A percentile compares a stretch with the other conserved stretches of the same genome.
Evolutionary conservation across 116 monocot genomes (phyloP).

Genomic region (Iris pallida): DNA sequence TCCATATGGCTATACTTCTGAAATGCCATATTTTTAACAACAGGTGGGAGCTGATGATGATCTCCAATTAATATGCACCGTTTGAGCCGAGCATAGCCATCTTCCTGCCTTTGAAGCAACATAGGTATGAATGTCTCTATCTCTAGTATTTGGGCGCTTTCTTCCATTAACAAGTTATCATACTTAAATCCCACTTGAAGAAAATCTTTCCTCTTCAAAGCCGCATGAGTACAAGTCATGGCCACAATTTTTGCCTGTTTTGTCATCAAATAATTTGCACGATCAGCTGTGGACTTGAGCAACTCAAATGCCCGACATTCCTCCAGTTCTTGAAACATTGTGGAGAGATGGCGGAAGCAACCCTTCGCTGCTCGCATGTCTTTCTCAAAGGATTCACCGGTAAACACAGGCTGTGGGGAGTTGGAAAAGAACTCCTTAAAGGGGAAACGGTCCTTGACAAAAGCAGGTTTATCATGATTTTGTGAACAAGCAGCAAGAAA

Average conservation of each 20-base stretch:
- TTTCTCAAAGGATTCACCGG: conserved; percentile 80
- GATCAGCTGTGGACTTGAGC: conserved; percentile 91
- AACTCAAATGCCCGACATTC: conserved; percentile 97
- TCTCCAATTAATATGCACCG: conserved; percentile 96
- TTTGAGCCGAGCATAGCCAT: conserved; percentile 91
- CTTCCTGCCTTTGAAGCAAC: conserved; percentile 97
- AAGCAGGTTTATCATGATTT: conserved; percentile 68
- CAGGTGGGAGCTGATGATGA: conserved; percentile 98
- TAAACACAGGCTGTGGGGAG: conserved; percentile 59
- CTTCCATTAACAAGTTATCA: conserved; percentile 98
- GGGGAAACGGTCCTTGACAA: conserved; percentile 86
- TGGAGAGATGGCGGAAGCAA: conserved; percentile 90
- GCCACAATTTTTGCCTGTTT: conserved; percentile 99
- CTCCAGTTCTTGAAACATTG: conserved; percentile 94
- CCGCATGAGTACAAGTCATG: conserved; percentile 99
- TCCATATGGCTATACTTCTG: conserved; percentile 99
- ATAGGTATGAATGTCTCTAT: conserved; percentile 99
- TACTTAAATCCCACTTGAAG: conserved; percentile 94
- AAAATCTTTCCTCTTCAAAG: conserved; percentile 93
- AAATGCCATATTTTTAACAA: conserved; percentile 99
- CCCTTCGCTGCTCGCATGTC: conserved; percentile 92
- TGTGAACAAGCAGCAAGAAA: conserved; percentile 75
- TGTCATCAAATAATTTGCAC: conserved; percentile 99
- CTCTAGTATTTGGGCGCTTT: conserved; percentile 98
- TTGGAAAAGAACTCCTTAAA: conserved; percentile 78